Evolutionary conservation across 108 stramenopile genomes (phyloP), one percentile per base, ranked within the genome.

Genomic region (Cyclotella atomus): DNA sequence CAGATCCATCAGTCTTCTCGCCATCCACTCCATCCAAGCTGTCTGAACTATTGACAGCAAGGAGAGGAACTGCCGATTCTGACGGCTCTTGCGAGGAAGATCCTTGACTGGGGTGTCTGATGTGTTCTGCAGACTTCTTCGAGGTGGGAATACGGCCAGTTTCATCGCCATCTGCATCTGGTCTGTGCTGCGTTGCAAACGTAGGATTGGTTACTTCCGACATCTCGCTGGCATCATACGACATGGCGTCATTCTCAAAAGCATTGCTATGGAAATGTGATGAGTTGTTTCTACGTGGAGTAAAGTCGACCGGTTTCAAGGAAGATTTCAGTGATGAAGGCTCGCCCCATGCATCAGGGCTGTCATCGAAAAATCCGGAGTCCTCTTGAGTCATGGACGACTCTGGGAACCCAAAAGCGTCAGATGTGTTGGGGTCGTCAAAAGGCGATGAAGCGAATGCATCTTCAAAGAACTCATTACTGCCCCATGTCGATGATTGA

Each of bases 401-500:
- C 34, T 67, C 66, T 38, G 65, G 70, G 54, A 79, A 79, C 36
- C 78, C 78, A 68, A 68, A 79, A 5, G 65, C 65, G 49, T 77
- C 59, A 8, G 32, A 62, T 3, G 14, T 50, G 28, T 28, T 12
- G 16, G 56, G 64, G 23, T 53, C 59, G 20, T 57, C 55, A 49
- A 72, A 72, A 20, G 71, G 70, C 16, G 66, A 71, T 30, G 61
- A 60, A 3, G 56, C 43, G 45, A 79, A 79, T 3, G 76, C 46
- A 46, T 77, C 67, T 44, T 72, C 65, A 32, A 79, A 79, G 33
- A 79, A 79, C 20, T 66, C 54, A 38, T 66, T 55, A 38, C 47
- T 41, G 33, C 52, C 69, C 56, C 69, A 77, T 32, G 56, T 57
- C 2, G 56, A 5, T 41, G 56, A 32, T 57, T 57, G 29, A 32